These are phyloP conservation scores for Fistulinella staudtii DNA, from an alignment of 1,284 basidiomycete genomes.

Conservation along the genomic window DNA sequence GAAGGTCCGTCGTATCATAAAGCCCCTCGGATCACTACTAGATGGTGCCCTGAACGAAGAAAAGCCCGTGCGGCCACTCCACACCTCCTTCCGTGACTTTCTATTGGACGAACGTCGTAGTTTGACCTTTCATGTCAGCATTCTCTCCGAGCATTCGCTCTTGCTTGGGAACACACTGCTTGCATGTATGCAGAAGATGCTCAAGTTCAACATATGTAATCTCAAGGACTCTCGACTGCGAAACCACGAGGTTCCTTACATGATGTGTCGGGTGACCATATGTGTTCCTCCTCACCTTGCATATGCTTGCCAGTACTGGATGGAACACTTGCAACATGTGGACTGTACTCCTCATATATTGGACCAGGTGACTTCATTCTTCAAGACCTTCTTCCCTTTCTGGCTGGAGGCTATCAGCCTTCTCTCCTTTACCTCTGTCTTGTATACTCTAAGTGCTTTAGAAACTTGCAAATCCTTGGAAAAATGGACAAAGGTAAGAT, in stretches of 20 bases:
- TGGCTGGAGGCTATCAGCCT: conserved; percentile 8
- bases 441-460: not conserved
- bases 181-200: conserved; percentile 1
- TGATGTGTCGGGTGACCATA: not conserved
- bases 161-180: not conserved
- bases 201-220: conserved; percentile 10
- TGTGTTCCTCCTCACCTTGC: conserved; percentile 2
- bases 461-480: not conserved
- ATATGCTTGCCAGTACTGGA: conserved; percentile 4
- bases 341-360: not conserved
- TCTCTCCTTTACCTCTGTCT: not conserved
- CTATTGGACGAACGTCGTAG: conserved; percentile 4
- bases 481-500: not conserved
- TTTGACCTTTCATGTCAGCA: not conserved
- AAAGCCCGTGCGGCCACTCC: conserved; percentile 1
- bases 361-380: not conserved
- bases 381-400: not conserved
- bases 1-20: not conserved
- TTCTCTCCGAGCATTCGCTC: not conserved
- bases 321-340: not conserved
- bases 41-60: not conserved
- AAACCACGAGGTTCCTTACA: not conserved
- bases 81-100: conserved; percentile 5
- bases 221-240: not conserved
- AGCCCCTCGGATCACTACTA: conserved; percentile 3